Conservation (phyloP, 805 yeast species). For the Suhomyces vadensis region DNA sequence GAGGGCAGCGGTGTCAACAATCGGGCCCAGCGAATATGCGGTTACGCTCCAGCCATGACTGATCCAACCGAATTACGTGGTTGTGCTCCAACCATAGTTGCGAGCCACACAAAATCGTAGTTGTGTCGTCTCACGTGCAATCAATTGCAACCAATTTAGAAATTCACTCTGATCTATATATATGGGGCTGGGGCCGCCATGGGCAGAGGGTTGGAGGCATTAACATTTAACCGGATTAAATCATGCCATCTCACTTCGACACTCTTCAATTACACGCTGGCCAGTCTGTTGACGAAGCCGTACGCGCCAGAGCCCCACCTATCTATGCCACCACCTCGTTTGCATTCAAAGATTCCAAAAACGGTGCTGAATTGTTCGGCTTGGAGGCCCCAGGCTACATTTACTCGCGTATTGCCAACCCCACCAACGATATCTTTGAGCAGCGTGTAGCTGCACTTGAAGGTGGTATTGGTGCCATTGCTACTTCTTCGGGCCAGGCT, state of each 20-base stretch:
- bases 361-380: slow-evolving; percentile 90
- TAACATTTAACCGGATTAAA: slow-evolving; percentile 1
- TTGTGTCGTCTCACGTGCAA: background rate
- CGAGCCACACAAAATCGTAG: background rate
- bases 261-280: slow-evolving; percentile 96
- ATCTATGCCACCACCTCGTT: slow-evolving; percentile 90
- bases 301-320: slow-evolving; percentile 86
- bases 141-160: background rate
- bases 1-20: too few species aligned
- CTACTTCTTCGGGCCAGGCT: slow-evolving; percentile 94
- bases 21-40: too few species aligned
- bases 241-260: slow-evolving; percentile 71
- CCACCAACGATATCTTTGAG: slow-evolving; percentile 90
- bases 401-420: slow-evolving; percentile 89
- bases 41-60: too few species aligned
- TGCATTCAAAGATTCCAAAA: slow-evolving; percentile 82
- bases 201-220: background rate
- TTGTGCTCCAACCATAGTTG: too few species aligned
- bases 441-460: slow-evolving; percentile 90
- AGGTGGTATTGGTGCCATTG: slow-evolving; percentile 88
- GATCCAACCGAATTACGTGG: too few species aligned
- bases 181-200: background rate
- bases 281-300: slow-evolving; percentile 65
- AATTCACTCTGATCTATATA: background rate
- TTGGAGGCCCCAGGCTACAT: slow-evolving; percentile 81